phyloP scores from a whole-genome alignment of 2,329 filamentous ascomycete species.

The Hymenoscyphus infarciens region DNA sequence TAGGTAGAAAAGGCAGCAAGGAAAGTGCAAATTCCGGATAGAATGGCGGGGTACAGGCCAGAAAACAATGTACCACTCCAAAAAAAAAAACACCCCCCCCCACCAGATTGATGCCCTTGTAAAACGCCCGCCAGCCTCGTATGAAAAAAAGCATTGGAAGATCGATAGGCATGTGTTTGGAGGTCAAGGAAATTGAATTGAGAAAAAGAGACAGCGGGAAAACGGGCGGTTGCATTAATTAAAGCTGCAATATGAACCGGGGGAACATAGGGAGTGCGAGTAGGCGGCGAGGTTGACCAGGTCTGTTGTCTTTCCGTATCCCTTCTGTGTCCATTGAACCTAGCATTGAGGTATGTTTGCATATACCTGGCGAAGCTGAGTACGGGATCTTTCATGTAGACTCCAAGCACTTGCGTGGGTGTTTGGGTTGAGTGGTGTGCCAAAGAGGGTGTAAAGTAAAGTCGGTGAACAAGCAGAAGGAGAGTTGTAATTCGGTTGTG shows the following conservation, averaged over 20 bases:
- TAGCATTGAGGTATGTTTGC: constrained; percentile 8
- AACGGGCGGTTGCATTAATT: constrained; percentile 13
- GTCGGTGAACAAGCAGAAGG: constrained; percentile 21
- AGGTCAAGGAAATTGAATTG: constrained; percentile 10
- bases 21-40: constrained; percentile 2
- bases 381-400: constrained; percentile 6
- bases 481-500: constrained; percentile 18
- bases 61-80: constrained; percentile 10
- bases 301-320: neutral
- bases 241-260: constrained; percentile 7
- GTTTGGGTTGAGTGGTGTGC: constrained; percentile 11
- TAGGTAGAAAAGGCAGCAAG: neutral
- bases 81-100: no score
- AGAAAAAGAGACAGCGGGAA: constrained; percentile 10
- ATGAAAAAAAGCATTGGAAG: constrained; percentile 1
- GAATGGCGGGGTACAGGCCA: constrained; percentile 2
- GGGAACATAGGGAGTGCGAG: constrained; percentile 4
- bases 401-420: neutral
- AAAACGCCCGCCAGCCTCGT: constrained; percentile 5
- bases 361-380: constrained; percentile 6
- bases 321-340: neutral
- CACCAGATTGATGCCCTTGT: constrained; percentile 9
- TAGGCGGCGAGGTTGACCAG: constrained; percentile 3
- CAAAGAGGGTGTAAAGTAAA: constrained; percentile 2
- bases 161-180: neutral